A percentile compares a stretch with the other conserved stretches of the same genome.
phyloP scores from a whole-genome alignment of 2,329 filamentous ascomycete species.

The Aspergillus aculeatus region DNA sequence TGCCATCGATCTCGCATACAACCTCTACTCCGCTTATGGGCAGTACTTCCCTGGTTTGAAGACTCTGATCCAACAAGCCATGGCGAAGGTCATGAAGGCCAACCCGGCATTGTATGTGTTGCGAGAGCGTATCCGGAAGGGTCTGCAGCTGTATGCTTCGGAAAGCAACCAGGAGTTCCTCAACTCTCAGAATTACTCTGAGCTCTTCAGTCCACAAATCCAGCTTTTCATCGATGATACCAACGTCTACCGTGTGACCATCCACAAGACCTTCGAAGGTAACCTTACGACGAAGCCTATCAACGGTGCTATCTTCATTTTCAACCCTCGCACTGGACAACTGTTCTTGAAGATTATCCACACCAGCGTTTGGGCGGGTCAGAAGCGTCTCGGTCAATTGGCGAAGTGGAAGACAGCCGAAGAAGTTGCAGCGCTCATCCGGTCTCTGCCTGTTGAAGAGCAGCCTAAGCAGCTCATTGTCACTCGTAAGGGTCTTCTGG shows the following conservation, averaged over 20 bases:
- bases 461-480: slow-evolving; percentile 99
- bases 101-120: slow-evolving; percentile 96
- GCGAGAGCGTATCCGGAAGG: slow-evolving; percentile 96
- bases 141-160: slow-evolving; percentile 93
- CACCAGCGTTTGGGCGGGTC: slow-evolving; percentile 97
- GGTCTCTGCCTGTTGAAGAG: slow-evolving; percentile 93
- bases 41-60: slow-evolving; percentile 99
- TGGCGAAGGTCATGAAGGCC: slow-evolving; percentile 99
- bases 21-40: slow-evolving; percentile 95
- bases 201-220: slow-evolving; percentile 98
- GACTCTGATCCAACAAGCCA: slow-evolving; percentile 91
- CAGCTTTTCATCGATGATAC: slow-evolving; percentile 99
- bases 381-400: slow-evolving; percentile 96
- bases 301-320: slow-evolving; percentile 99
- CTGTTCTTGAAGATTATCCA: slow-evolving; percentile 99
- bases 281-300: slow-evolving; percentile 99
- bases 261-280: slow-evolving; percentile 99
- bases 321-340: slow-evolving; percentile 97
- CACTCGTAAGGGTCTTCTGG: slow-evolving; percentile 91
- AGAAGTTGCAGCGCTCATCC: slow-evolving; percentile 96
- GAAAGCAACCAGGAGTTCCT: slow-evolving; percentile 99
- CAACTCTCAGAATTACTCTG: slow-evolving; percentile 99
- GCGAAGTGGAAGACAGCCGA: slow-evolving; percentile 99
- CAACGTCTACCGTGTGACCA: slow-evolving; percentile 98
- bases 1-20: slow-evolving; percentile 95